These are phyloP conservation scores for Flaveria sonorensis DNA, from an alignment of 129 eudicot genomes.

Conservation along the genomic window DNA sequence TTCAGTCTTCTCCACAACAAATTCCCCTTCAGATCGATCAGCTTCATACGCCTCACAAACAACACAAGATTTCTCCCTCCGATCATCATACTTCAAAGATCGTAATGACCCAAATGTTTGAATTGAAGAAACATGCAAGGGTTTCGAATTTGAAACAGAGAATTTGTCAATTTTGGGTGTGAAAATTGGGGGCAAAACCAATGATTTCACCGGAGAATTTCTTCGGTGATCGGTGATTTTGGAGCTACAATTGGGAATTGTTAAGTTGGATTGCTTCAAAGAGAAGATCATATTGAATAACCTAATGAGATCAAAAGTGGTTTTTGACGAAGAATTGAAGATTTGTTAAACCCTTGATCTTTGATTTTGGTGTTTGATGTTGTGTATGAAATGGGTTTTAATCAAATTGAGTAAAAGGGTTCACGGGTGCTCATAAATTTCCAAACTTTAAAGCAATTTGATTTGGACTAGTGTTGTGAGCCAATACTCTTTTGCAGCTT, in stretches of 20 bases:
- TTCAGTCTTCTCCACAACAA: conserved; percentile 30
- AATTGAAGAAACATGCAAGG: conserved; percentile 38
- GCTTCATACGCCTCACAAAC: conserved; percentile 57
- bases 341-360: conserved; percentile 15
- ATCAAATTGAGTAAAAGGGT: conserved; percentile 6
- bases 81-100: not conserved
- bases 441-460: not conserved
- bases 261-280: conserved; percentile 40
- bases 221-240: conserved; percentile 33
- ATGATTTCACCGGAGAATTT: conserved; percentile 29
- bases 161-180: conserved; percentile 21
- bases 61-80: not conserved
- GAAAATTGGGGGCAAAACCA: conserved; percentile 32
- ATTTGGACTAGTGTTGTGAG: not conserved
- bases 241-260: conserved; percentile 21
- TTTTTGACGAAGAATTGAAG: not conserved
- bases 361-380: conserved; percentile 13
- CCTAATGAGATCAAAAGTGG: not conserved
- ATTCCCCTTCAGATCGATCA: conserved; percentile 40
- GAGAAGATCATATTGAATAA: conserved; percentile 47
- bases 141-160: conserved; percentile 33
- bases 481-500: not conserved
- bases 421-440: not conserved
- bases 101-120: conserved; percentile 21
- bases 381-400: not conserved